Evolutionary conservation across 768 basidiomycete species (phyloP).

Genomic region (Lactarius deliciosus): DNA sequence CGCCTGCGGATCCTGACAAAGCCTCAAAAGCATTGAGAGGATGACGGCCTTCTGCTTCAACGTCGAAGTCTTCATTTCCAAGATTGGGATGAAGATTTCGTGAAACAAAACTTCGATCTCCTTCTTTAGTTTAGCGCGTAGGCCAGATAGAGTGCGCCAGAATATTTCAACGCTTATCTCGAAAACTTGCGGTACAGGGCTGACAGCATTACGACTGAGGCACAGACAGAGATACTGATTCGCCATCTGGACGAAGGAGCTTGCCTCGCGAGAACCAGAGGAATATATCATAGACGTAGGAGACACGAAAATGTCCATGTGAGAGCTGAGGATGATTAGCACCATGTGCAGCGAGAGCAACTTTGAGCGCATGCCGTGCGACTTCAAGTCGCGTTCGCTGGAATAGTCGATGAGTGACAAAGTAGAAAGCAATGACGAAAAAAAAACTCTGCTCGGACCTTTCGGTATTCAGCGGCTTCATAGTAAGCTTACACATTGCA

Average conservation of each 20-base stretch:
- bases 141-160: constrained; percentile 91
- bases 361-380: constrained; percentile 97
- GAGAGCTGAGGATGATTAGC: constrained; percentile 85
- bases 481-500: constrained; percentile 94
- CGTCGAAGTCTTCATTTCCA: constrained; percentile 97
- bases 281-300: constrained; percentile 90
- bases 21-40: constrained; percentile 78
- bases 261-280: constrained; percentile 82
- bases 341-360: constrained; percentile 92
- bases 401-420: constrained; percentile 27
- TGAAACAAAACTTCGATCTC: constrained; percentile 98
- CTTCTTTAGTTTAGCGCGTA: constrained; percentile 99
- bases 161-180: constrained; percentile 98
- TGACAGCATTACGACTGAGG: constrained; percentile 92
- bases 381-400: constrained; percentile 94
- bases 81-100: constrained; percentile 97
- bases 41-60: constrained; percentile 94
- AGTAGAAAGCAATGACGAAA: background rate
- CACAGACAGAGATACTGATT: constrained; percentile 95
- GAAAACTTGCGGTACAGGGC: constrained; percentile 94
- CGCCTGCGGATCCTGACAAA: constrained; percentile 96
- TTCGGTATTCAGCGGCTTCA: constrained; percentile 94
- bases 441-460: constrained; percentile 54
- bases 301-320: constrained; percentile 88
- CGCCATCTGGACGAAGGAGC: constrained; percentile 87